A percentile compares a stretch with the other conserved stretches of the same genome.
phyloP scores from a whole-genome alignment of 2,329 filamentous ascomycete genomes.

The Aspergillaceae sp. region DNA sequence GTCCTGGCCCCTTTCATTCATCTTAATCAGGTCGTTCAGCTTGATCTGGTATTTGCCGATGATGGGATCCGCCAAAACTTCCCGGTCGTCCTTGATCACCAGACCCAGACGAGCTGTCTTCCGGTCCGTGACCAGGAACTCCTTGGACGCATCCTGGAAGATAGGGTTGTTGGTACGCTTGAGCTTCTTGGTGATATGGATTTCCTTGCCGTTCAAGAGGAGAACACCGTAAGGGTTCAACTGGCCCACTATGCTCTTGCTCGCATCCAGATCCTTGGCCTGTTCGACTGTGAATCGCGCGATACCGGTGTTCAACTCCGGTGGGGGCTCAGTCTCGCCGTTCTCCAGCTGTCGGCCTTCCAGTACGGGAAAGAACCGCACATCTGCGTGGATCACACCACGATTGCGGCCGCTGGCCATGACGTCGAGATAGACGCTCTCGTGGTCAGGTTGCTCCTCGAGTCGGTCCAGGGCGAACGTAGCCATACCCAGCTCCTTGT shows the following conservation, averaged over 20 bases:
- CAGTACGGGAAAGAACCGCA: conserved; percentile 92
- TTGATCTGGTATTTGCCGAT: conserved; percentile 93
- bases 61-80: conserved; percentile 71
- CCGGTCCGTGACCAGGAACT: conserved; percentile 88
- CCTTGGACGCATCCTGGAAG: conserved; percentile 86
- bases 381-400: conserved; percentile 68
- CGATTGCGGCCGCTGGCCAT: conserved; percentile 74
- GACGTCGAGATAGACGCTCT: conserved; percentile 79
- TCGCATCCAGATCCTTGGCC: conserved; percentile 88
- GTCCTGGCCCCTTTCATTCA: conserved; percentile 86
- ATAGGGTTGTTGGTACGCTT: conserved; percentile 98
- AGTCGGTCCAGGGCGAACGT: conserved; percentile 78
- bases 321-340: conserved; percentile 69
- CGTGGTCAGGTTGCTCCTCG: conserved; percentile 65
- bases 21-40: conserved; percentile 82
- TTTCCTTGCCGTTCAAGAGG: conserved; percentile 82
- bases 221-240: conserved; percentile 87
- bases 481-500: conserved; percentile 84
- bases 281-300: conserved; percentile 88
- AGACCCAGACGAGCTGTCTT: conserved; percentile 84
- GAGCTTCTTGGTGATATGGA: conserved; percentile 81
- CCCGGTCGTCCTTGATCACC: conserved; percentile 91
- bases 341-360: conserved; percentile 58
- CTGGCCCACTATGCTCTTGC: conserved; percentile 81
- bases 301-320: conserved; percentile 89